phyloP scores from a whole-genome alignment of 768 basidiomycete genomes.

The Rhodosporidiobolus sp. region DNA sequence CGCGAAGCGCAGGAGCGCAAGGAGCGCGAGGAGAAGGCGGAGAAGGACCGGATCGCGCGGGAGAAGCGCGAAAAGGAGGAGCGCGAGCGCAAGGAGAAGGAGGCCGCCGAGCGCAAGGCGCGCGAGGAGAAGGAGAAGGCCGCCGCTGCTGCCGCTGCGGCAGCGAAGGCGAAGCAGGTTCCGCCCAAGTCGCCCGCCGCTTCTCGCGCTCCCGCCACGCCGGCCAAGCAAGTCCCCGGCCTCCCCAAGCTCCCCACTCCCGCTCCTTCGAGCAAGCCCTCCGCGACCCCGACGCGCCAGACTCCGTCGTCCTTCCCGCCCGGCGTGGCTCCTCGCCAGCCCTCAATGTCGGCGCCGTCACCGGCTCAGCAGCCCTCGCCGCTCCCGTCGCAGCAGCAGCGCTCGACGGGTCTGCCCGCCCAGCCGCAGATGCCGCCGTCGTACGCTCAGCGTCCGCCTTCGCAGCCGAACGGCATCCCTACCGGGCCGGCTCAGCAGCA shows the following conservation, averaged over 20 bases:
- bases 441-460: constrained; percentile 30
- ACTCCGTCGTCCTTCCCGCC: constrained; percentile 25
- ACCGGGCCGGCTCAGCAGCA: not conserved
- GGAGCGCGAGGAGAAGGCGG: constrained; percentile 48
- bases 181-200: constrained; percentile 26
- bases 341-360: not conserved
- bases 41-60: constrained; percentile 60
- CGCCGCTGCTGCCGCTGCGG: constrained; percentile 39
- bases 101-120: constrained; percentile 54
- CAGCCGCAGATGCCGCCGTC: constrained; percentile 30
- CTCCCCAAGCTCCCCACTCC: constrained; percentile 35
- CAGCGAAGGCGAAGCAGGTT: constrained; percentile 34
- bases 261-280: constrained; percentile 2
- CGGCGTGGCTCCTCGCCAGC: constrained; percentile 32
- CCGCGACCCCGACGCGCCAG: constrained; percentile 7
- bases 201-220: constrained; percentile 26
- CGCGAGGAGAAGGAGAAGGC: constrained; percentile 55
- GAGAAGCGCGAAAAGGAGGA: constrained; percentile 55
- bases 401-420: constrained; percentile 3
- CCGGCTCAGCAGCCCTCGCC: constrained; percentile 5
- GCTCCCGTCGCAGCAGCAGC: constrained; percentile 12
- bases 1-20: constrained; percentile 55
- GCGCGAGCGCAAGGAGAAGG: constrained; percentile 40
- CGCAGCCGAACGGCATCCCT: constrained; percentile 26
- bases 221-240: constrained; percentile 36